These are phyloP conservation scores for Dichomitus squalens DNA, from an alignment of 1,284 basidiomycete species.

Conservation along the genomic window DNA sequence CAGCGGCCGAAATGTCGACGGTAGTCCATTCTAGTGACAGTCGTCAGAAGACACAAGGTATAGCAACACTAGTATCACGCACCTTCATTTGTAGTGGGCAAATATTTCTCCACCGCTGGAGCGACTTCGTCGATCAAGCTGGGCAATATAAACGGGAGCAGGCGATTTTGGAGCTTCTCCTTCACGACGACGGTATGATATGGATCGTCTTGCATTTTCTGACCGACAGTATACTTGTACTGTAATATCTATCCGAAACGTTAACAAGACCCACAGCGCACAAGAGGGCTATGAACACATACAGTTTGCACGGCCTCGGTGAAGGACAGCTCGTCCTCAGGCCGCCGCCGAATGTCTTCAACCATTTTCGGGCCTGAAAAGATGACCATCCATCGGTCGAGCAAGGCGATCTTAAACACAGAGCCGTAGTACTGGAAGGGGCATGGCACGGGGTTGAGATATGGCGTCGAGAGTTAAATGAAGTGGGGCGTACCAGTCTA, in stretches of 20 bases:
- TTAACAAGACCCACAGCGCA: background rate
- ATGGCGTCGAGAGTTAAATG: background rate
- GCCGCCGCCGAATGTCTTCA: conserved; percentile 38
- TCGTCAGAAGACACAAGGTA: conserved; percentile 1
- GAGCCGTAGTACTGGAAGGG: conserved; percentile 24
- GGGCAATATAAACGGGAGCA: conserved; percentile 27
- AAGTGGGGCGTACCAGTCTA: conserved; percentile 5
- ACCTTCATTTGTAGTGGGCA: conserved; percentile 24
- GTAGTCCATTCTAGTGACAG: conserved; percentile 26
- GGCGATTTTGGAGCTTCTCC: conserved; percentile 32
- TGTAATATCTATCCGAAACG: conserved; percentile 21
- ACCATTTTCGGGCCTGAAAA: conserved; percentile 35
- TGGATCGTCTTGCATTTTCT: conserved; percentile 24
- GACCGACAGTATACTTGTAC: conserved; percentile 32
- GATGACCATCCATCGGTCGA: conserved; percentile 36
- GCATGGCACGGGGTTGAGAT: background rate
- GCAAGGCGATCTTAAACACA: conserved; percentile 37
- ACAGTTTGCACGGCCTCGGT: conserved; percentile 27
- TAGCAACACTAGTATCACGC: no score
- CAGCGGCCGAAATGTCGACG: conserved; percentile 12
- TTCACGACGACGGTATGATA: conserved; percentile 32
- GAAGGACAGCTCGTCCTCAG: conserved; percentile 38
- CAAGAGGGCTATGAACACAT: conserved; percentile 15
- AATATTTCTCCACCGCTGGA: conserved; percentile 29
- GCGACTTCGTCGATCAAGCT: conserved; percentile 38